A percentile compares a stretch with the other conserved stretches of the same genome.
phyloP scores from a whole-genome alignment of 2,329 filamentous ascomycete genomes.

The Lachnellula subtilissima region DNA sequence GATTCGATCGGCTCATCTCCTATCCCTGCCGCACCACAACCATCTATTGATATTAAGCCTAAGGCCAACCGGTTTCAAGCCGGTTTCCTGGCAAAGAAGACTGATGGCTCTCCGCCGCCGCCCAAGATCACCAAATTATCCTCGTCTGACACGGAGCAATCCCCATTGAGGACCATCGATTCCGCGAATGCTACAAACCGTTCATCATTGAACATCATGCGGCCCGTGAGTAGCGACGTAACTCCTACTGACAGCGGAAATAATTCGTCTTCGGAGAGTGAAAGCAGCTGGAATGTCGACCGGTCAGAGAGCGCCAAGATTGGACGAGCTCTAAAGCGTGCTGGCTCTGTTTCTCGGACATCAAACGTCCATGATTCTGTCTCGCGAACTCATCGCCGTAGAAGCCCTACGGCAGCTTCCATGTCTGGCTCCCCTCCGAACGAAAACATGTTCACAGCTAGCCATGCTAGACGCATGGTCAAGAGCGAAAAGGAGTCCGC shows the following conservation, averaged over 20 bases:
- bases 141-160: slow-evolving; percentile 50
- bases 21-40: slow-evolving; percentile 50
- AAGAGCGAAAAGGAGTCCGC: slow-evolving; percentile 55
- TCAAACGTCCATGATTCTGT: slow-evolving; percentile 24
- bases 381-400: slow-evolving; percentile 22
- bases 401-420: slow-evolving; percentile 42
- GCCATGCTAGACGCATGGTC: slow-evolving; percentile 62
- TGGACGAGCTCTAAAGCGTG: slow-evolving; percentile 27
- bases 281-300: slow-evolving; percentile 26
- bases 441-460: slow-evolving; percentile 60
- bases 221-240: slow-evolving; percentile 23
- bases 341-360: slow-evolving; percentile 26
- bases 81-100: slow-evolving; percentile 71
- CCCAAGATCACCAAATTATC: slow-evolving; percentile 55
- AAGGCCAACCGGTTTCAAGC: slow-evolving; percentile 80
- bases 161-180: slow-evolving; percentile 50
- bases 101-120: slow-evolving; percentile 57
- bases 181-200: slow-evolving; percentile 45
- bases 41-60: slow-evolving; percentile 55
- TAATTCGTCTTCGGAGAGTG: slow-evolving; percentile 32
- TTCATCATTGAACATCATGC: slow-evolving; percentile 35
- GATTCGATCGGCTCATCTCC: slow-evolving; percentile 46
- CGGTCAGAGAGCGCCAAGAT: slow-evolving; percentile 29
- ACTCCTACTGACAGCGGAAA: slow-evolving; percentile 32
- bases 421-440: slow-evolving; percentile 48